A percentile compares a stretch with the other conserved stretches of the same genome.
These are phyloP conservation scores for Nidula microcarpa DNA, from an alignment of 768 basidiomycete genomes.

Conservation along the genomic window DNA sequence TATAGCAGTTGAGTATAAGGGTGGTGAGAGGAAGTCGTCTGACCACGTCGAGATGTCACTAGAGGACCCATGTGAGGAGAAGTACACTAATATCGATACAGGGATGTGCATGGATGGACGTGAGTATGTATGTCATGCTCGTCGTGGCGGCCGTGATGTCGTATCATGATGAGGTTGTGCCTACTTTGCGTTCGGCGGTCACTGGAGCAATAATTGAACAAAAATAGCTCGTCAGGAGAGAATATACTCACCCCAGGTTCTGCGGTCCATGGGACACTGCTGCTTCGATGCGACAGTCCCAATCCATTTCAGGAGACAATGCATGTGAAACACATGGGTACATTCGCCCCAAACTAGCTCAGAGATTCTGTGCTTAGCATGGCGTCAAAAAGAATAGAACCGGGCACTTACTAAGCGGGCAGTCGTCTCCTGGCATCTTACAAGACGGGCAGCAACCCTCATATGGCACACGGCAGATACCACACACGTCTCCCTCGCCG, in stretches of 20 bases:
- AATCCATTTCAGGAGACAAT: constrained; percentile 96
- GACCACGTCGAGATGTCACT: too few species aligned
- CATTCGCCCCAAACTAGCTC: constrained; percentile 93
- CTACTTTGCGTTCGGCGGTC: constrained; percentile 9
- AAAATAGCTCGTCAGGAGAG: not conserved
- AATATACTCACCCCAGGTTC: constrained; percentile 76
- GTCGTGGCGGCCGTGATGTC: not conserved
- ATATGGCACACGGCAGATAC: constrained; percentile 87
- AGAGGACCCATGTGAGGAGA: not conserved
- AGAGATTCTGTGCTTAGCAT: constrained; percentile 14
- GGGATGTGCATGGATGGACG: not conserved
- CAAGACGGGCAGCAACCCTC: constrained; percentile 96
- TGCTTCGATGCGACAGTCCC: constrained; percentile 85
- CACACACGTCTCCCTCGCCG: constrained; percentile 64
- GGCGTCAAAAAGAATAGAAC: not conserved
- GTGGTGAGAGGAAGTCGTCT: too few species aligned
- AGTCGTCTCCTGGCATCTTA: constrained; percentile 96
- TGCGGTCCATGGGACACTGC: constrained; percentile 98
- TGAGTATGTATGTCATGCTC: too few species aligned
- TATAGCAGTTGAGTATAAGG: too few species aligned
- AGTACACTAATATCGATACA: not conserved
- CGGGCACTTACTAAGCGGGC: constrained; percentile 72
- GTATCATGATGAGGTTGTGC: constrained; percentile 1
- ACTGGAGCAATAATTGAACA: not conserved
- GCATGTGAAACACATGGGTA: constrained; percentile 97